Base-by-base conservation (phyloP, 345 rosid species). In the Lumnitzera racemosa region DNA sequence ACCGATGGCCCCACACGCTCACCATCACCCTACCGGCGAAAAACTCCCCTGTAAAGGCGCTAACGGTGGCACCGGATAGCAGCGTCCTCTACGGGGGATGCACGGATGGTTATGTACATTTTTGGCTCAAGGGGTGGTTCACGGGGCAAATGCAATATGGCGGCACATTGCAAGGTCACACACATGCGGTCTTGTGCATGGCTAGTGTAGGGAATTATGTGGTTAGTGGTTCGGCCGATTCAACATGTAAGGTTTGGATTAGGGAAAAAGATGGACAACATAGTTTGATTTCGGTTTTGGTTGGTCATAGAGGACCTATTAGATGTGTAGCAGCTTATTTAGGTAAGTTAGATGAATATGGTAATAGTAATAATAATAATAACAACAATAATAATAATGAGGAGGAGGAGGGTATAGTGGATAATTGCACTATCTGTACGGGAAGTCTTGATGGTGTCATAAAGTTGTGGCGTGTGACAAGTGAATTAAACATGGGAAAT, bases 391-490 rank as follows among this genome's bases (percentile, higher is more conserved):
- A 24, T 10, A 43, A 60, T 43, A 20, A 20, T 20, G 20, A 20
- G 20, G 20, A 20, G 20, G 20, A 20, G 20, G 80, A 80, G 24
- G 80, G 70, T 23, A 75, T 36, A 9, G 10, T 36, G 43, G 43
- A 36, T 36, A 4, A 72, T 12, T 61, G 80, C 74, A 70, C 76
- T n/a, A 63, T 83, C 15, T 80, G 76, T 67, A 75, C 68, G 0
- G 85, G 83, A 1, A 80, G 88, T 57, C 83, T 83, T 24, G 88
- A 83, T 31, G 81, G 83, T 11, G 88, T 72, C 23, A 65, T 80
- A 12, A 83, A 83, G 68, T 51, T 75, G 27, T 83, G 81, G 85
- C 69, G 78, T 0, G 79, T 74, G 41, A 63, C 62, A 16, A 31
- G 55, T 43, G 27, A 29, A n/a, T 17, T 17, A 24, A 16, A 0